Evolutionary conservation across 371 early-diverging fungal species (phyloP), one percentile per base, ranked within the genome.

Genomic region (Mucor sp.): DNA sequence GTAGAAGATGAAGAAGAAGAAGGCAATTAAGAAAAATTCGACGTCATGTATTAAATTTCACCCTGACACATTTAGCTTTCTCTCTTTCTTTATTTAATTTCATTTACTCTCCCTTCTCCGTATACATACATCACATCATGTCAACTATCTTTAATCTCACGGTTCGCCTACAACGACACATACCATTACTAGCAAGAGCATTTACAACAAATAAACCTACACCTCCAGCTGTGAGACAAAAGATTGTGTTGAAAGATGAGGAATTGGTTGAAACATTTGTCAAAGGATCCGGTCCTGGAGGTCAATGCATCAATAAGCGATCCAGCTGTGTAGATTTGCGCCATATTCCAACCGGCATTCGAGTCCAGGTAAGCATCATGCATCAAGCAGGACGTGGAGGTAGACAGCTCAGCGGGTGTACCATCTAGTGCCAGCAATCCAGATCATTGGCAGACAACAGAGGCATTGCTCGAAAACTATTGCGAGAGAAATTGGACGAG

Each of bases 301-400:
- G 97, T 0, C 97, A 97, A 73, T 94, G 93, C 69, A 90, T 97
- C 65, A 97, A 97, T 83, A 97, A 95, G 74, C 89, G 91, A 6
- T 87, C 88, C 62, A 90, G 82, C 60, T 91, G 95, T 58, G 96
- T 96, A 4, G 92, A 95, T 67, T 79, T 97, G 15, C 78, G 80
- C 44, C 96, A 97, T 79, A 85, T 82, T 33, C 96, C 96, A 17
- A 95, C 97, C 0, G 93, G 93, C 9, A 87, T 93, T 32, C 72
- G 82, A 12, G 89, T 91, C 4, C 88, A 89, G 77, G 91, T 87
- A 79, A 76, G 59, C 33, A 6, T 27, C 33, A 6, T 27, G 19
- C 32, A 35, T 30, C 4, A 21, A 43, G 25, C 33, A 21, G 14
- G 23, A 4, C 8, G 28, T 4, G 59, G 9, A 33, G 30, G 27